phyloP scores from a whole-genome alignment of 805 yeast genomes.

The Metschnikowia kunwiensis region DNA sequence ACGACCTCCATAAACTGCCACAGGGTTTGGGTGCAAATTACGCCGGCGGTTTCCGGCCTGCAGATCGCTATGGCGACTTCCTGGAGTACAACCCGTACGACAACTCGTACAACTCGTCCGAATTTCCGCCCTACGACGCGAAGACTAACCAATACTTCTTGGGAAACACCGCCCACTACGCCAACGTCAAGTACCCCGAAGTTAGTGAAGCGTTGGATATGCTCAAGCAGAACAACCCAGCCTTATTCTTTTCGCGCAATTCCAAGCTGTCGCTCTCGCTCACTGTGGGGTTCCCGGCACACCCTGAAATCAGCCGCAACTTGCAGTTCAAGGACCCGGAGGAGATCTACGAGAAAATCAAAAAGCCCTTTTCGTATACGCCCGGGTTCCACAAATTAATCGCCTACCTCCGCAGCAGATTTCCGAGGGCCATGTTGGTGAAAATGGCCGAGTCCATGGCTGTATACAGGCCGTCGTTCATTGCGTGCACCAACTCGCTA shows the following conservation, averaged over 20 bases:
- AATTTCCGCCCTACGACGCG: conserved; percentile 49
- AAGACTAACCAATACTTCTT: conserved; percentile 66
- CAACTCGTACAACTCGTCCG: background rate
- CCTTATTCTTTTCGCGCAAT: conserved; percentile 35
- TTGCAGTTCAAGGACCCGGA: conserved; percentile 56
- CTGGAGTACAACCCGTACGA: background rate
- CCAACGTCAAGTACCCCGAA: conserved; percentile 54
- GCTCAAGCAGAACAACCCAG: conserved; percentile 40
- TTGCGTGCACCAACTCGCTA: conserved; percentile 84
- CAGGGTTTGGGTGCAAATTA: conserved; percentile 2
- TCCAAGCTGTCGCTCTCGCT: conserved; percentile 46
- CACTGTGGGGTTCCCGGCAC: conserved; percentile 38
- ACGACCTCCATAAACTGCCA: background rate
- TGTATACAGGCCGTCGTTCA: conserved; percentile 85
- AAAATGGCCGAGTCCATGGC: conserved; percentile 87
- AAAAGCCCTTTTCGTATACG: conserved; percentile 80
- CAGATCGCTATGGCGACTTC: background rate
- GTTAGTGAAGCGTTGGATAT: conserved; percentile 46
- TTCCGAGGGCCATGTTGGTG: conserved; percentile 65
- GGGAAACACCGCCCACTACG: conserved; percentile 48
- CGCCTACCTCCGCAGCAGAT: conserved; percentile 67
- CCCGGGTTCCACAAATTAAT: conserved; percentile 85
- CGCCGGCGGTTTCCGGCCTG: background rate
- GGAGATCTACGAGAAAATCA: conserved; percentile 74
- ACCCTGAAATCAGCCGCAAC: conserved; percentile 9